phyloP scores from a whole-genome alignment of 2,329 filamentous ascomycete genomes.

The Karstenula rhodostoma region DNA sequence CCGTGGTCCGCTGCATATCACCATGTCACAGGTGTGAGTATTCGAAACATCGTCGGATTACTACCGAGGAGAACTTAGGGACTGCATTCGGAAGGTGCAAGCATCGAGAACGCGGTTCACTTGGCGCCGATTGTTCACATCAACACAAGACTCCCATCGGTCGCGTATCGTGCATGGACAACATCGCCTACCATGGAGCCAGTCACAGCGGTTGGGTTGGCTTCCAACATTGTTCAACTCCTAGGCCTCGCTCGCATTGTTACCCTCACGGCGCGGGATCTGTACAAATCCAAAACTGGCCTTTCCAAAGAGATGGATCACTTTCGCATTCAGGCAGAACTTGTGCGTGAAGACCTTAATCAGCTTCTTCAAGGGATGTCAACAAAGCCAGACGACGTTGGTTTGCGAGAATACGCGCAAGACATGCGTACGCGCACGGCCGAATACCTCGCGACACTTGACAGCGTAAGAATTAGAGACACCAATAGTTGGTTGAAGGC shows the following conservation, averaged over 20 bases:
- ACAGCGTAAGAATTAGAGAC: background rate
- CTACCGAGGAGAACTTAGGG: background rate
- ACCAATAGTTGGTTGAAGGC: background rate
- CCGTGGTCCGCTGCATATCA: background rate
- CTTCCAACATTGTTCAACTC: conserved; percentile 19
- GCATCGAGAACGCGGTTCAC: background rate
- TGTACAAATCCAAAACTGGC: conserved; percentile 13
- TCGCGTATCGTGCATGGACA: background rate
- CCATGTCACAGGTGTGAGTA: background rate
- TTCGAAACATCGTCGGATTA: background rate
- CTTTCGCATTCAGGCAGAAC: background rate
- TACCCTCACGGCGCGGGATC: conserved; percentile 7
- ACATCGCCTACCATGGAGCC: conserved; percentile 3
- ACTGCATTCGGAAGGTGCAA: background rate
- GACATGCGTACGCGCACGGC: background rate
- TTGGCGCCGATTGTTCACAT: background rate
- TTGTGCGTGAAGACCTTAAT: conserved; percentile 10
- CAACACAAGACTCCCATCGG: background rate
- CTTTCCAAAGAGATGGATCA: conserved; percentile 5
- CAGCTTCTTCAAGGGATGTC: background rate
- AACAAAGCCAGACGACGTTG: background rate
- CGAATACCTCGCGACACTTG: background rate
- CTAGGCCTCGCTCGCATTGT: conserved; percentile 12
- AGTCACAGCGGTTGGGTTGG: conserved; percentile 16
- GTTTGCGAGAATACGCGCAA: background rate